Evolutionary conservation across 305 asterid genomes (phyloP).

Genomic region (Solanum chacoense): DNA sequence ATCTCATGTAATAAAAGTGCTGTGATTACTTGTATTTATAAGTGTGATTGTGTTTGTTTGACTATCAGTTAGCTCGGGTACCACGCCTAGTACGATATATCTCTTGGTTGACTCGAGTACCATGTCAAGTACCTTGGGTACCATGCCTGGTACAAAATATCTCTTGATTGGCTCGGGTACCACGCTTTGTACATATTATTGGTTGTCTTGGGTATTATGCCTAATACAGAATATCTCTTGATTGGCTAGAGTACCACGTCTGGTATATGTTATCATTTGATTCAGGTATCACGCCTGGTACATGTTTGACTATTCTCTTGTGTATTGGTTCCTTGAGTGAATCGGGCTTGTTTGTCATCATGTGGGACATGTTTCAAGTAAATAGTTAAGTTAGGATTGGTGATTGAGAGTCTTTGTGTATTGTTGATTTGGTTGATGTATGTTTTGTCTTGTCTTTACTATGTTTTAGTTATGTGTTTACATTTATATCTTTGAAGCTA

Average conservation of each 20-base stretch:
- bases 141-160: too few species aligned
- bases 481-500: neutral
- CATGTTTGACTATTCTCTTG: neutral
- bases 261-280: neutral
- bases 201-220: neutral
- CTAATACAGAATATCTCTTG: neutral
- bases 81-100: neutral
- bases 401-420: neutral
- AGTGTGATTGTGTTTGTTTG: neutral
- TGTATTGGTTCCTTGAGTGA: neutral
- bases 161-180: neutral
- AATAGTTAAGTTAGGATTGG: neutral
- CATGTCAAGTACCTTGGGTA: too few species aligned
- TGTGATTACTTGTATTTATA: neutral
- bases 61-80: neutral
- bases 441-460: neutral
- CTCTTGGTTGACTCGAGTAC: accelerated
- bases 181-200: neutral
- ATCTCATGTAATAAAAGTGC: neutral
- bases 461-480: neutral
- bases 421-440: neutral
- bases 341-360: neutral
- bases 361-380: neutral
- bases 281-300: neutral
- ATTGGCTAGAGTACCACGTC: neutral